Base-by-base conservation (phyloP, 345 rosid species). In the Euphorbia tirucalli region DNA sequence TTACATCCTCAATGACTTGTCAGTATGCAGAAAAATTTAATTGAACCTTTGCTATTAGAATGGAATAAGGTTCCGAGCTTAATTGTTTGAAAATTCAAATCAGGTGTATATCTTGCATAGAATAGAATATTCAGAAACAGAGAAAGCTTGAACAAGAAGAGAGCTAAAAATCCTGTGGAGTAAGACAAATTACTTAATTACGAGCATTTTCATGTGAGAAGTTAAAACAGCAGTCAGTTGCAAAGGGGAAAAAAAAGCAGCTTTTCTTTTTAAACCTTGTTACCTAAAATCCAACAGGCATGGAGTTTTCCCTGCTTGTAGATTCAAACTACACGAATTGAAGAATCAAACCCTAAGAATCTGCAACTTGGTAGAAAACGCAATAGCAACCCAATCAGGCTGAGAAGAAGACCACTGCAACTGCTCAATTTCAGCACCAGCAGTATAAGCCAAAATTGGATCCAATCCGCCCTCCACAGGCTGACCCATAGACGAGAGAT, bases 331-430 rank as follows among this genome's bases (percentile, higher is more conserved):
- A 32, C 27, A 57, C 10, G n/a, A 68, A 68, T 67, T 67, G 39
- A 24, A 54, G 15, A 15, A 46, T 89, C 85, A 94, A 70, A 94
- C 98, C 91, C 97, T 89, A 71, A 92, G 96, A 83, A 94, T 94
- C 81, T 94, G 97, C 72, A 94, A 89, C 90, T 94, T 94, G 5
- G 88, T 82, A 0, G 97, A 87, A 86, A 94, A 92, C 24, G 97
- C 98, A 57, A 94, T 90, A 7, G 98, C 98, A 65, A 94, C 98
- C 98, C 98, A 94, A 73, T 94, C 98, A 61, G 98, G 97, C 87
- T 94, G 98, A 4, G 97, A 92, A 56, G 97, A 87, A 0, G 97
- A 92, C 97, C 98, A 94, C 69, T 94, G 98, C 65, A 94, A 79
- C 84, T 94, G 98, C 86, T 92, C 97, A 58, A 92, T 92, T 80